Evolutionary conservation across 2,329 filamentous ascomycete species (phyloP), one percentile per base, ranked within the genome.

Genomic region (Pestalotiopsis sp.): DNA sequence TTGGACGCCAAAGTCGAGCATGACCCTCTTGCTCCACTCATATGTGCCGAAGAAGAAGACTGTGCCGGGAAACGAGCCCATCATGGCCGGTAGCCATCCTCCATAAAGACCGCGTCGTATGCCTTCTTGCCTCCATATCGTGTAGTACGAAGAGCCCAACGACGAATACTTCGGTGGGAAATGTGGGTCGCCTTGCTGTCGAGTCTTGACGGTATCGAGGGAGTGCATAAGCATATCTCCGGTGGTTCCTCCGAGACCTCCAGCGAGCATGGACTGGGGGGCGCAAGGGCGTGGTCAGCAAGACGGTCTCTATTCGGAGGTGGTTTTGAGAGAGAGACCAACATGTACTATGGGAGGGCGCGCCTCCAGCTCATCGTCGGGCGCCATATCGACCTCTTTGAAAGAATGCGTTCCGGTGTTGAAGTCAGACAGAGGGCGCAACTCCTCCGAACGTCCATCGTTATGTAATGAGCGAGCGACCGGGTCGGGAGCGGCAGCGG

Each of bases 201-300:
- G 90, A 61, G 96, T 99, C 83, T 99, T 99, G 76, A 99, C 96
- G 0, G 96, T 99, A 81, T 99, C 96, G 77, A 99, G 88, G 60
- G 95, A 98, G 83, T 99, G 96, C 96, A 99, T 99, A 73, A 99
- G 85, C 88, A 99, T 92, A 81, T 99, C 96, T 69, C 97, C 96
- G 68, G 92, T 97, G 17, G 93, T 95, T 66, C 96, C 96, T 77
- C 97, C 96, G 66, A 97, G 85, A 70, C 95, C 96, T 77, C 96
- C 96, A 41, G 96, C 96, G 77, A 99, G 86, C 95, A 98, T 99
- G 79, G 93, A 91, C 94, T 97, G 75, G 70, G 31, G 27, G 31
- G 7, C 31, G 31, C 7, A 36, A 69, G 69, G 17, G 71, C 67
- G 71, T 59, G 66, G 25, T 56, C 66, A 64, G 75, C 69, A 76